Evolutionary conservation across 352 stramenopile genomes (phyloP).

Genomic region (Pythium chondricola): DNA sequence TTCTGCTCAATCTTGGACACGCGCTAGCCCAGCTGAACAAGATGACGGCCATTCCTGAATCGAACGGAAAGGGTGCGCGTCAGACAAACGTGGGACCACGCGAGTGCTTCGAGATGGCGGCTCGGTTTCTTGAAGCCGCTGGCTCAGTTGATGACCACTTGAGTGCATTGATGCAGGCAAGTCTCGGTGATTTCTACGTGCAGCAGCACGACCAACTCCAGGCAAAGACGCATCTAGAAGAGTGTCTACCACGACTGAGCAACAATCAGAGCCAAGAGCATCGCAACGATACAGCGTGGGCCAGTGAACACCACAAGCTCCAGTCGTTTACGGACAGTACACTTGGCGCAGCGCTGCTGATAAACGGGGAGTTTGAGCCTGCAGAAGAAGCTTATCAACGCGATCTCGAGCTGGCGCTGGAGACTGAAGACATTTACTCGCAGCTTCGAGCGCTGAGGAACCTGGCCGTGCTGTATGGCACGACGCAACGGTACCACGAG

Average conservation of each 20-base stretch:
- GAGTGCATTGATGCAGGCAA: slow-evolving; percentile 17
- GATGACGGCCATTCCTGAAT: too few species aligned
- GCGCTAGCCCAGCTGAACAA: too few species aligned
- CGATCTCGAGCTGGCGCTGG: slow-evolving; percentile 39
- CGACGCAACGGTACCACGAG: slow-evolving; percentile 33
- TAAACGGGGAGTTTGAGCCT: slow-evolving; percentile 30
- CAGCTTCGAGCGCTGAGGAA: slow-evolving; percentile 49
- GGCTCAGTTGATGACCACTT: slow-evolving; percentile 1
- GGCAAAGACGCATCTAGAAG: too few species aligned
- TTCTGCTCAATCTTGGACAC: too few species aligned
- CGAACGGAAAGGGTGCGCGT: too few species aligned
- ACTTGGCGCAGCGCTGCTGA: slow-evolving; percentile 37
- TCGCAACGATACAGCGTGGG: too few species aligned
- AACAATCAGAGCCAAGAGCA: too few species aligned
- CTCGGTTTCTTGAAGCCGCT: too few species aligned
- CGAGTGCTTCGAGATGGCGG: too few species aligned
- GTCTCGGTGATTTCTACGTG: slow-evolving; percentile 38
- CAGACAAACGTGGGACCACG: too few species aligned
- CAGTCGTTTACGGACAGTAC: slow-evolving; percentile 40
- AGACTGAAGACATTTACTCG: slow-evolving; percentile 43
- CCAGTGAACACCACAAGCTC: slow-evolving; percentile 38
- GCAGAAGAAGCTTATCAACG: slow-evolving; percentile 41
- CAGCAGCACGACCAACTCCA: too few species aligned
- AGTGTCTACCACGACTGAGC: too few species aligned
- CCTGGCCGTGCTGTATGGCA: slow-evolving; percentile 39